phyloP scores from a whole-genome alignment of 257 asterid species.

The Fraxinus pennsylvanica region DNA sequence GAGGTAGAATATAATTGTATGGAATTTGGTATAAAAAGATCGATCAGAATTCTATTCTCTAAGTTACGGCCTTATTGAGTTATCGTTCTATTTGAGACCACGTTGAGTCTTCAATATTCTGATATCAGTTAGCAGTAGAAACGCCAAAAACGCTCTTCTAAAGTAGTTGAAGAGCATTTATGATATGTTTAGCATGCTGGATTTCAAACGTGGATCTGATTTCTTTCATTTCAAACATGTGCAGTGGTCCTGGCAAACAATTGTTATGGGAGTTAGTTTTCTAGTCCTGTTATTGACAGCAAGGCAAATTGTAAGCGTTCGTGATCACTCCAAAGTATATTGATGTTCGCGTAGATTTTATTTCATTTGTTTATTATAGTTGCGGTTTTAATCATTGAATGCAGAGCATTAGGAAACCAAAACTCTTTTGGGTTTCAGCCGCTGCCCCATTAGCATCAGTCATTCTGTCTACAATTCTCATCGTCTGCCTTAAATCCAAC shows the following conservation, averaged over 20 bases:
- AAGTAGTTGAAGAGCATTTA: not conserved
- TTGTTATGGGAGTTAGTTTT: slow-evolving; percentile 66
- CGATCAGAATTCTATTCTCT: not conserved
- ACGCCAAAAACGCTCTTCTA: too few relatives aligned
- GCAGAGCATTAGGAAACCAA: slow-evolving; percentile 76
- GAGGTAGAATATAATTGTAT: slow-evolving; percentile 48
- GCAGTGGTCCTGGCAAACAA: slow-evolving; percentile 92
- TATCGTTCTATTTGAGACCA: too few relatives aligned
- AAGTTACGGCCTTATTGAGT: too few relatives aligned
- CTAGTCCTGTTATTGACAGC: slow-evolving; percentile 54
- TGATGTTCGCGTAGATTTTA: not conserved
- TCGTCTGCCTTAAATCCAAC: slow-evolving; percentile 59
- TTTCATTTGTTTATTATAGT: not conserved
- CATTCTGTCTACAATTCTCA: slow-evolving; percentile 63
- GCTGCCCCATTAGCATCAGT: slow-evolving; percentile 83
- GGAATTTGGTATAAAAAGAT: not conserved
- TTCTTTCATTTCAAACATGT: slow-evolving; percentile 7
- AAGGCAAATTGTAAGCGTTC: slow-evolving; percentile 60
- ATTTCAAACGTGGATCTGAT: not conserved
- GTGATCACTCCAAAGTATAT: not conserved
- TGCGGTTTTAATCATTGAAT: slow-evolving; percentile 16
- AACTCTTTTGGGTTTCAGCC: slow-evolving; percentile 82
- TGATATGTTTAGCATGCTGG: not conserved
- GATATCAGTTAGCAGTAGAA: too few relatives aligned
- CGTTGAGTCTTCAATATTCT: too few relatives aligned